These are phyloP conservation scores for Pisolithus sp. DNA, from an alignment of 768 basidiomycete genomes.

Conservation along the genomic window DNA sequence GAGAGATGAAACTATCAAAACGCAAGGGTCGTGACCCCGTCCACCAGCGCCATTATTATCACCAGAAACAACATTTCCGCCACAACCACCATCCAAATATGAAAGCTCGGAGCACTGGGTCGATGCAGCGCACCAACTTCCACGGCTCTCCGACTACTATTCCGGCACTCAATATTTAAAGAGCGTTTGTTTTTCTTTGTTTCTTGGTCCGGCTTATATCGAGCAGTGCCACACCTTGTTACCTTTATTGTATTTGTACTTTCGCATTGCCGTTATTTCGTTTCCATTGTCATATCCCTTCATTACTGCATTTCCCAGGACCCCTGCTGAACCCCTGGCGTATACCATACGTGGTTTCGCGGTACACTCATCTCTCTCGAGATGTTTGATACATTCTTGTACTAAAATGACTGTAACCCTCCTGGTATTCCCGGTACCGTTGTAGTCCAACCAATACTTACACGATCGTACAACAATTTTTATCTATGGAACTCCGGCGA, in stretches of 20 bases:
- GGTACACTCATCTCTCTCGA: not conserved
- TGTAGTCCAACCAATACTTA: too few species aligned
- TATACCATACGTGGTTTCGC: not conserved
- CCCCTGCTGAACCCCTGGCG: not conserved
- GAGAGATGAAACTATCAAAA: slow-evolving; percentile 64
- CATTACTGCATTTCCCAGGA: not conserved
- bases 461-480: too few species aligned
- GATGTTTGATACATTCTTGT: too few species aligned
- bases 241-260: slow-evolving; percentile 18
- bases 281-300: not conserved
- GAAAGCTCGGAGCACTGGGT: slow-evolving; percentile 50
- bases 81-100: slow-evolving; percentile 59
- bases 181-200: not conserved
- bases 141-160: slow-evolving; percentile 30
- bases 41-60: slow-evolving; percentile 32
- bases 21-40: slow-evolving; percentile 46
- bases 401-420: too few species aligned
- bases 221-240: not conserved
- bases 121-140: slow-evolving; percentile 44
- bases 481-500: too few species aligned
- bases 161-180: slow-evolving; percentile 24
- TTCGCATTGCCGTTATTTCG: not conserved
- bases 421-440: too few species aligned
- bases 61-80: slow-evolving; percentile 44
- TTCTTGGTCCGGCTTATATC: not conserved